Evolutionary conservation across 495 filamentous ascomycete species (phyloP), one percentile per base, ranked within the genome.

Genomic region (Penicillium malachiteum): DNA sequence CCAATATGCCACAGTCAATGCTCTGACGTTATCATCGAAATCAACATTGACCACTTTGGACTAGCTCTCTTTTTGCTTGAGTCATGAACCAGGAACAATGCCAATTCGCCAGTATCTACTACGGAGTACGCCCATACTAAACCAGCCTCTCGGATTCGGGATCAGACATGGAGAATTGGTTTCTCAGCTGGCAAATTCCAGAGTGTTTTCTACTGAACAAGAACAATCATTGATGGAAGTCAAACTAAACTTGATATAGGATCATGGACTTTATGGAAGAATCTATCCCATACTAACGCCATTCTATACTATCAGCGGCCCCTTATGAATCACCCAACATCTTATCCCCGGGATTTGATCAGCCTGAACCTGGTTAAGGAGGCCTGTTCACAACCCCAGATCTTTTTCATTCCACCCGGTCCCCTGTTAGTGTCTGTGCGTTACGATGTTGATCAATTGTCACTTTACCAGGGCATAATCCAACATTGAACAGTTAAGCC

Each of bases 351-450:
- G 21, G 21, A 26, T 26, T 26, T 26, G 21, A 26, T 26, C 21
- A 26, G 21, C 34, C 34, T 13, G 7, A 13, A 13, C 34, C 18
- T 43, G 14, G 9, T 48, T 18, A 30, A 35, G 50, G 32, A 21
- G 35, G 41, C 40, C 32, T 56, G 53, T 49, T 57, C 44, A 50
- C 40, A 34, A 57, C 62, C 64, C 62, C 65, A 54, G 58, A 60
- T 64, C 47, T 54, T 42, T 55, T 45, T 17, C 46, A 57, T 60
- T 57, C 50, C 56, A 51, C 49, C 42, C 47, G 50, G 54, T 55
- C 59, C 21, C 21, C 42, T 38, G 35, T 56, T 55, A 57, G 54
- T 52, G 59, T 68, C 65, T 65, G 65, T 68, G 65, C 65, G 55
- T 52, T 54, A 52, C 47, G 56, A 54, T 57, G 61, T 52, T 57